Evolutionary conservation across 2,329 filamentous ascomycete species (phyloP).

Genomic region (Keithomyces neogunnii): DNA sequence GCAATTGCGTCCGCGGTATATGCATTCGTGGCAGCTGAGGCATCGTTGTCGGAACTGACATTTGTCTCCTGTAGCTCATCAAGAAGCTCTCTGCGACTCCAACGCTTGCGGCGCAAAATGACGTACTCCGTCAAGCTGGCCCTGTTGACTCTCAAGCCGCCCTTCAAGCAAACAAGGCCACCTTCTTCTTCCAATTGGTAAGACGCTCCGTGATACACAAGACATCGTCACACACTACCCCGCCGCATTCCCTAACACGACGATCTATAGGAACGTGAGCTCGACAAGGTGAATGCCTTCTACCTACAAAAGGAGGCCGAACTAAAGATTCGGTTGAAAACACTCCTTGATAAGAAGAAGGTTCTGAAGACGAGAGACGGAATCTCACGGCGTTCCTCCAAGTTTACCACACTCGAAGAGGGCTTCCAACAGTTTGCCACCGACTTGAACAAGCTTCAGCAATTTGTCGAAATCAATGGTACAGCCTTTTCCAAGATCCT

Average conservation of each 20-base stretch:
- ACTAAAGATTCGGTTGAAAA: conserved; percentile 90
- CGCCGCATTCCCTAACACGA: not conserved
- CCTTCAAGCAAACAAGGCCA: conserved; percentile 93
- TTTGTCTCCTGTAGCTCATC: conserved; percentile 62
- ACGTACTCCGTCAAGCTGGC: conserved; percentile 37
- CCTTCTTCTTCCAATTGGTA: conserved; percentile 97
- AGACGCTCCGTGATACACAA: conserved; percentile 17
- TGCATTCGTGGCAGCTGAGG: not conserved
- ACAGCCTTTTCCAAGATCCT: conserved; percentile 97
- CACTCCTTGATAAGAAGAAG: conserved; percentile 89
- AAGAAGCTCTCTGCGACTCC: conserved; percentile 95
- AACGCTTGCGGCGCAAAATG: conserved; percentile 68
- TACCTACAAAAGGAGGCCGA: conserved; percentile 98
- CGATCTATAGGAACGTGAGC: conserved; percentile 70
- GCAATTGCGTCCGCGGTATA: not conserved
- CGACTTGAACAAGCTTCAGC: conserved; percentile 93
- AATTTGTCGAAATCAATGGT: conserved; percentile 97
- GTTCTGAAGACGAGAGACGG: conserved; percentile 76
- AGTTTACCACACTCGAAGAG: conserved; percentile 91
- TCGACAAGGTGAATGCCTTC: conserved; percentile 97
- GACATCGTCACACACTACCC: not conserved
- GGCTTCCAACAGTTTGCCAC: conserved; percentile 96
- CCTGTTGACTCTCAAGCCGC: conserved; percentile 72
- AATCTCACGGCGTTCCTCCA: conserved; percentile 78
- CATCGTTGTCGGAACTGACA: not conserved